Evolutionary conservation across 2,329 filamentous ascomycete species (phyloP).

Genomic region (Paraconiothyrium brasiliense): DNA sequence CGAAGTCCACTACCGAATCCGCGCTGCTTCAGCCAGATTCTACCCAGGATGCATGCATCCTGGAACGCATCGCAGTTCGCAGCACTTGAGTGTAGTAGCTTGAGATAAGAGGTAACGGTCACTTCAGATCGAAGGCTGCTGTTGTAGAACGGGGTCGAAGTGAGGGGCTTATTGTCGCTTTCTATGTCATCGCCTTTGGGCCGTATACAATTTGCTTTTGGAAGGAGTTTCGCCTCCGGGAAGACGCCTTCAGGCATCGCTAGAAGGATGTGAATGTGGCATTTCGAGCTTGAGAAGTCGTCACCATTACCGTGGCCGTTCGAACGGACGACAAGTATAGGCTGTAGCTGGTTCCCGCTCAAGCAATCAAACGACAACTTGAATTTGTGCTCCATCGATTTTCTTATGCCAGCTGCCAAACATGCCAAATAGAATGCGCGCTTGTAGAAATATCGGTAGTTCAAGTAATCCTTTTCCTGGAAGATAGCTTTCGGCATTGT

Average conservation of each 20-base stretch:
- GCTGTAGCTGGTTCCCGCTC: slow-evolving; percentile 79
- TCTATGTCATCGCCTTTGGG: slow-evolving; percentile 59
- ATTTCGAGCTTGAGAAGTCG: slow-evolving; percentile 49
- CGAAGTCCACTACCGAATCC: slow-evolving; percentile 77
- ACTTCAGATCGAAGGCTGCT: slow-evolving; percentile 82
- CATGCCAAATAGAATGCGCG: slow-evolving; percentile 90
- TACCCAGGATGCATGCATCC: slow-evolving; percentile 86
- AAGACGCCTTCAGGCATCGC: slow-evolving; percentile 76
- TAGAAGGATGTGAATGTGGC: slow-evolving; percentile 76
- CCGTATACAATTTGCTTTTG: slow-evolving; percentile 75
- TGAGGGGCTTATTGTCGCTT: slow-evolving; percentile 40
- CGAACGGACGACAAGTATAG: slow-evolving; percentile 66
- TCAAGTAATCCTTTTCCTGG: slow-evolving; percentile 93
- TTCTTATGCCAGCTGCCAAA: slow-evolving; percentile 75
- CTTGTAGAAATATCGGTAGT: slow-evolving; percentile 94
- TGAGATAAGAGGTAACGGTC: slow-evolving; percentile 77
- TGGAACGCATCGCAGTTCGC: slow-evolving; percentile 76
- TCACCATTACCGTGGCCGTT: slow-evolving; percentile 42
- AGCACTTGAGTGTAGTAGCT: slow-evolving; percentile 74
- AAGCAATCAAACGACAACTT: slow-evolving; percentile 71
- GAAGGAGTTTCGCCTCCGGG: slow-evolving; percentile 73
- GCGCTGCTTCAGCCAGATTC: slow-evolving; percentile 88
- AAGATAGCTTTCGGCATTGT: slow-evolving; percentile 84
- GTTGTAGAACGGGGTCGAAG: slow-evolving; percentile 86
- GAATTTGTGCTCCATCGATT: slow-evolving; percentile 63